phyloP scores from a whole-genome alignment of 208 protist genomes.

The Phytomonas sp. region DNA sequence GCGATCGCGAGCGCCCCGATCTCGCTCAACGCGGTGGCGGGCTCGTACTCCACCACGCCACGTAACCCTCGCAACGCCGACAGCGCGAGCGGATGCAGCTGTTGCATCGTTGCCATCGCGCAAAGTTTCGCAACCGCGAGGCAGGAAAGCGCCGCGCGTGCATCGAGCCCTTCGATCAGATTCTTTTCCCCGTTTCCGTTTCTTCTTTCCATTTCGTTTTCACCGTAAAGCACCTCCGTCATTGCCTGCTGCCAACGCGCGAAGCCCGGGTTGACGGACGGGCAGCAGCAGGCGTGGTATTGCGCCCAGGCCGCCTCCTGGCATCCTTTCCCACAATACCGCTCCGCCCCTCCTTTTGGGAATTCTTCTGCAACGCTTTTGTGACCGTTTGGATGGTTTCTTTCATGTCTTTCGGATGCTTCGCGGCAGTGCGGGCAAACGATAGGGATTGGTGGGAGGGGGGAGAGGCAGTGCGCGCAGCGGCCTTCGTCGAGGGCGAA shows the following conservation, averaged over 20 bases:
- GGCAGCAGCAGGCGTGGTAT: conserved; percentile 77
- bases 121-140: conserved; percentile 71
- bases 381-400: neutral
- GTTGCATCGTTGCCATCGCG: conserved; percentile 67
- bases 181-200: neutral
- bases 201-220: neutral
- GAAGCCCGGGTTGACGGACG: conserved; percentile 36
- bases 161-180: conserved; percentile 23
- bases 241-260: conserved; percentile 48
- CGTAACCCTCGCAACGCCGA: conserved; percentile 35
- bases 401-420: neutral
- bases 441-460: conserved; percentile 7
- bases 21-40: conserved; percentile 58
- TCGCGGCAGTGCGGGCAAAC: neutral
- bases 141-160: conserved; percentile 57
- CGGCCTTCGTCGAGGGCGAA: conserved; percentile 33
- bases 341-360: conserved; percentile 42
- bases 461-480: conserved; percentile 72
- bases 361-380: conserved; percentile 17
- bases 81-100: conserved; percentile 66
- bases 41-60: conserved; percentile 68
- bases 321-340: conserved; percentile 65
- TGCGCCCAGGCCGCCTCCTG: conserved; percentile 56
- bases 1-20: conserved; percentile 64
- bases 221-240: conserved; percentile 23